These are phyloP conservation scores for Hemisphaericaspora xylanilytica DNA, from an alignment of 1,139 yeast species.

Conservation along the genomic window DNA sequence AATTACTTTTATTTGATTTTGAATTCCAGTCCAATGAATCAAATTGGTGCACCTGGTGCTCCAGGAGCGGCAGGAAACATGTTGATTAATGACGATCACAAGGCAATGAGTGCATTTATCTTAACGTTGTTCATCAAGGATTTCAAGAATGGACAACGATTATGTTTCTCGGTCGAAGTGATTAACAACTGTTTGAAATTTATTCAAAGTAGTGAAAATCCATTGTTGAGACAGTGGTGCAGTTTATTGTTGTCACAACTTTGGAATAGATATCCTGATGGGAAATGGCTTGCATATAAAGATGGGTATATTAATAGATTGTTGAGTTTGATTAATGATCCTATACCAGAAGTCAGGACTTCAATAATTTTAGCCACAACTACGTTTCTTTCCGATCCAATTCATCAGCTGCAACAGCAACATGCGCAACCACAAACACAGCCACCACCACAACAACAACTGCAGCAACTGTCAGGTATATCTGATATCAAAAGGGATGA, in stretches of 20 bases:
- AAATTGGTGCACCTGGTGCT: conserved; percentile 28
- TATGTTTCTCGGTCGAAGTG: conserved; percentile 73
- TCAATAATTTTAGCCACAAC: conserved; percentile 77
- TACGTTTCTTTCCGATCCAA: conserved; percentile 39
- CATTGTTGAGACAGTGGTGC: conserved; percentile 90
- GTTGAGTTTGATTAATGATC: conserved; percentile 66
- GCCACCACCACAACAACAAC: conserved; percentile 17
- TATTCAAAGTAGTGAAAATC: conserved; percentile 73
- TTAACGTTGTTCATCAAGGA: conserved; percentile 80
- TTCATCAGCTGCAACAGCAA: conserved; percentile 22
- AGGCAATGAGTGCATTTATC: conserved; percentile 94
- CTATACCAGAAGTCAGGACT: conserved; percentile 93
- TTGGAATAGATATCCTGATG: conserved; percentile 72
- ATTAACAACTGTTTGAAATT: conserved; percentile 66
- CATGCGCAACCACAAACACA: conserved; percentile 13
- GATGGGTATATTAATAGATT: conserved; percentile 63
- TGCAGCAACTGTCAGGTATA: conserved; percentile 13
- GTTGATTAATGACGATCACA: conserved; percentile 68
- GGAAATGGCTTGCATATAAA: conserved; percentile 67
- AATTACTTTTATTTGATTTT: conserved; percentile 82
- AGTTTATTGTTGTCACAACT: conserved; percentile 73
- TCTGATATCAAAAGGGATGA: conserved; percentile 40
- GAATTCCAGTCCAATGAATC: conserved; percentile 30
- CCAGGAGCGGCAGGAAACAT: conserved; percentile 26
- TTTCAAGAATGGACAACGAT: conserved; percentile 74